These are phyloP conservation scores for Tricholoma terreum DNA, from an alignment of 768 basidiomycete genomes.

Conservation along the genomic window DNA sequence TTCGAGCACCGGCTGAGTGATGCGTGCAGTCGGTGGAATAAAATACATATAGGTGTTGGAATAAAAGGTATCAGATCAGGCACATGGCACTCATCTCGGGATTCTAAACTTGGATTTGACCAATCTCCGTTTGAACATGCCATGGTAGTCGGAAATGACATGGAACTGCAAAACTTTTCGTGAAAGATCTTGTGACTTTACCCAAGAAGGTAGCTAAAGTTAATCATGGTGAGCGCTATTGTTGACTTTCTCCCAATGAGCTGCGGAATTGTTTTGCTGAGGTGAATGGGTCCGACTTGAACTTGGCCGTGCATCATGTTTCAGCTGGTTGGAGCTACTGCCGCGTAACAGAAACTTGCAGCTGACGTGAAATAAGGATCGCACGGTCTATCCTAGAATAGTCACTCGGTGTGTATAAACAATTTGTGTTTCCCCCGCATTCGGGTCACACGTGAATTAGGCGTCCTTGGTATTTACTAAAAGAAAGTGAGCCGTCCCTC, in stretches of 20 bases:
- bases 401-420: not conserved
- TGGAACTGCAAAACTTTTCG: not conserved
- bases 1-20: not conserved
- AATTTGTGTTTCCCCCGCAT: not conserved
- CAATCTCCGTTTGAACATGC: conserved; percentile 1
- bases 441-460: not conserved
- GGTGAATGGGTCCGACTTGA: too few relatives aligned
- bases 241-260: not conserved
- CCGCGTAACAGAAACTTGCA: too few relatives aligned
- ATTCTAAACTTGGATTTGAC: not conserved
- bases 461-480: not conserved
- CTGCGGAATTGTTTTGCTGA: not conserved
- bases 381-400: not conserved
- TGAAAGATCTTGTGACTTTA: not conserved
- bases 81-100: conserved; percentile 4
- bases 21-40: not conserved
- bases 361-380: not conserved
- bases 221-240: conserved; percentile 1
- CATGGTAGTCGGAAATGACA: conserved; percentile 18
- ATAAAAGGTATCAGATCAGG: not conserved
- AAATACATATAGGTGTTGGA: too few relatives aligned
- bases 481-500: not conserved
- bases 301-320: not conserved
- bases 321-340: too few relatives aligned
- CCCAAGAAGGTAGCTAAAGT: not conserved